A percentile compares a stretch with the other conserved stretches of the same genome.
These are phyloP conservation scores for Periglandula ipomoeae DNA, from an alignment of 2,329 filamentous ascomycete species.

Conservation along the genomic window DNA sequence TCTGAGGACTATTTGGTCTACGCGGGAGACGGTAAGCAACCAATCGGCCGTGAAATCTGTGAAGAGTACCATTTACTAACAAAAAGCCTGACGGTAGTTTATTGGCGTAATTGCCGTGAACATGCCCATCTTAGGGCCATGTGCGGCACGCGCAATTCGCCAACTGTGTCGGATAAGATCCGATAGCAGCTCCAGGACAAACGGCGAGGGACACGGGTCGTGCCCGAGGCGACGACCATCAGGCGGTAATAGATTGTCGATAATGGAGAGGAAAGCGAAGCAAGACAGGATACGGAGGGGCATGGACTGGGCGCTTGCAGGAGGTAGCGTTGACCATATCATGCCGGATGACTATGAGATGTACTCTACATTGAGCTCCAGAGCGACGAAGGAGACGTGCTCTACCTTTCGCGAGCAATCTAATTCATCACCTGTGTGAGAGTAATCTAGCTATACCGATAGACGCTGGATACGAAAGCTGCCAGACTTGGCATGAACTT, in stretches of 20 bases:
- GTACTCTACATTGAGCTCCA: neutral
- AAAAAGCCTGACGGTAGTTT: constrained; percentile 20
- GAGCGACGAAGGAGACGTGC: neutral
- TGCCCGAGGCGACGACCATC: neutral
- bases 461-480: neutral
- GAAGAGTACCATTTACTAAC: no score
- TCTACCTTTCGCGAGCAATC: neutral
- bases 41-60: neutral
- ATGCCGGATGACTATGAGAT: constrained; percentile 10
- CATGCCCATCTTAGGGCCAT: constrained; percentile 18
- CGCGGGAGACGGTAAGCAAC: constrained; percentile 27
- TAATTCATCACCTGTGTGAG: neutral
- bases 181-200: neutral
- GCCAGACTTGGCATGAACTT: neutral
- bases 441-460: neutral
- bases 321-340: constrained; percentile 24
- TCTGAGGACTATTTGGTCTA: constrained; percentile 17
- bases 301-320: constrained; percentile 13
- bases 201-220: neutral
- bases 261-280: constrained; percentile 9
- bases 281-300: constrained; percentile 12
- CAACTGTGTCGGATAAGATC: constrained; percentile 25
- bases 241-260: neutral
- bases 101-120: constrained; percentile 34
- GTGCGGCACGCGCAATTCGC: neutral